Conservation (phyloP, 2,329 filamentous ascomycete species). For the Beauveria pseudobassiana region DNA sequence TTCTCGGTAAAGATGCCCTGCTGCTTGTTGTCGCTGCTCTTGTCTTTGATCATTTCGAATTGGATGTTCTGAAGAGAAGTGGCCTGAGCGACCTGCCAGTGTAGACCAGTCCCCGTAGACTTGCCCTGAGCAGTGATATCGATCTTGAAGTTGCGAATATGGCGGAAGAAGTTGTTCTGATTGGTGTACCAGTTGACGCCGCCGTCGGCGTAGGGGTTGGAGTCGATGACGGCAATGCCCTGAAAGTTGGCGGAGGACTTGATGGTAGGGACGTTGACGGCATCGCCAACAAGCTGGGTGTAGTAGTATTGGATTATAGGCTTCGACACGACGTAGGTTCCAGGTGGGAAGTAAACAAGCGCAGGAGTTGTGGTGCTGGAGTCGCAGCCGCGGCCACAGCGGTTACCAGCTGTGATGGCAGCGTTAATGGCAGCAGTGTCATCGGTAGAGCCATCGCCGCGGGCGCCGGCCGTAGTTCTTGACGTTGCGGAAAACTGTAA, state of each 20-base stretch:
- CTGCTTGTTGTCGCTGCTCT: conserved; percentile 57
- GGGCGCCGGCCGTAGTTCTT: conserved; percentile 67
- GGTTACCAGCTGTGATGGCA: conserved; percentile 68
- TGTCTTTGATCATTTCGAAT: conserved; percentile 69
- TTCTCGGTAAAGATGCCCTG: conserved; percentile 81
- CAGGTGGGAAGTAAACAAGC: conserved; percentile 84
- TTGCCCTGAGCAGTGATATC: conserved; percentile 61
- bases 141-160: conserved; percentile 74
- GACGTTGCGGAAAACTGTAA: conserved; percentile 71
- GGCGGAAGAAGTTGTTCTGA: conserved; percentile 78
- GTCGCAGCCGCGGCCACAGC: conserved; percentile 76
- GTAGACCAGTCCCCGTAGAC: conserved; percentile 60
- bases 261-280: conserved; percentile 61
- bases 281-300: conserved; percentile 85
- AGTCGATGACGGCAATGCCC: conserved; percentile 84
- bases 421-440: conserved; percentile 84
- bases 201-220: conserved; percentile 68
- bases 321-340: conserved; percentile 73
- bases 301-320: conserved; percentile 86
- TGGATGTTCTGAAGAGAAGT: conserved; percentile 74
- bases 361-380: conserved; percentile 78
- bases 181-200: conserved; percentile 73
- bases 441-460: conserved; percentile 62
- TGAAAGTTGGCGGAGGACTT: conserved; percentile 65
- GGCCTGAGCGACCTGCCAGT: conserved; percentile 82